Conservation (phyloP, 2,329 filamentous ascomycete species). For the Esteya vermicola region DNA sequence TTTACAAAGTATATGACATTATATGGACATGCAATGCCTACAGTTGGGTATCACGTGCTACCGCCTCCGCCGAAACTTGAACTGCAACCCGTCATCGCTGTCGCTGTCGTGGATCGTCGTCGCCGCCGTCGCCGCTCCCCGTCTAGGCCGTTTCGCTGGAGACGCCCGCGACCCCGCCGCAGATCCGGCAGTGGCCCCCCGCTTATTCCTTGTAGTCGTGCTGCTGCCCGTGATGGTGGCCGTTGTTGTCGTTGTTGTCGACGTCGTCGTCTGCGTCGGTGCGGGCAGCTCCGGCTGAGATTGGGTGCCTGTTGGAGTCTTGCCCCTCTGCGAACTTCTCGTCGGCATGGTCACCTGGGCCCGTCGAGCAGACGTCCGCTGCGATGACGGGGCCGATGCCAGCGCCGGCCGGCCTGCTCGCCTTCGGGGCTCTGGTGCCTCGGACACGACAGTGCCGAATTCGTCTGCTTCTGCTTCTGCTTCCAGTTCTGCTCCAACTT, state of each 20-base stretch:
- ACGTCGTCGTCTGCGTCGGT: neutral
- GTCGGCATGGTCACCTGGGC: no score
- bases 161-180: conserved; percentile 3
- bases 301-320: conserved; percentile 11
- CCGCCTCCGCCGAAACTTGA: conserved; percentile 38
- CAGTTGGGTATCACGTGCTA: no score
- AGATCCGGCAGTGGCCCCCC: conserved; percentile 13
- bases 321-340: conserved; percentile 4
- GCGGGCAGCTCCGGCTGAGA: conserved; percentile 12
- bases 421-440: conserved; percentile 14
- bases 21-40: neutral
- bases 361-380: no score
- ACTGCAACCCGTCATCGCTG: conserved; percentile 34
- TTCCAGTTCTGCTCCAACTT: conserved; percentile 6
- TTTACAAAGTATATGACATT: neutral
- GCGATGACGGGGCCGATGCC: conserved; percentile 13
- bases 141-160: conserved; percentile 4
- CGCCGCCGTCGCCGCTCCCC: neutral
- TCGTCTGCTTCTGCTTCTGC: conserved; percentile 9
- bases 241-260: neutral
- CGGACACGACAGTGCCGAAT: neutral
- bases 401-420: conserved; percentile 19
- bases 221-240: neutral
- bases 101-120: conserved; percentile 13
- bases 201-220: conserved; percentile 17